These are phyloP conservation scores for Mikania micrantha DNA, from an alignment of 129 eudicot species.

Conservation along the genomic window DNA sequence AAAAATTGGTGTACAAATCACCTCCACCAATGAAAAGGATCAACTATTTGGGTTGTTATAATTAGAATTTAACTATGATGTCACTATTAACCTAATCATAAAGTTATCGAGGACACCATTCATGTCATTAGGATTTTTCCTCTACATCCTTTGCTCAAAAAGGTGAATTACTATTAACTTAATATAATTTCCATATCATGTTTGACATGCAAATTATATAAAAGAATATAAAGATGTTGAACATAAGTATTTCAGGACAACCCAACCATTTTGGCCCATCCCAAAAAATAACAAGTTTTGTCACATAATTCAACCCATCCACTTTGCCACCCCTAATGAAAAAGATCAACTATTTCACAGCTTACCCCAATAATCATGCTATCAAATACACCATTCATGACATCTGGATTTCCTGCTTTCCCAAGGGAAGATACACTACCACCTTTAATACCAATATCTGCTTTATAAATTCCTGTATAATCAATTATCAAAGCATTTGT, in stretches of 20 bases:
- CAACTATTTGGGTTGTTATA: background rate
- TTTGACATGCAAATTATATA: background rate
- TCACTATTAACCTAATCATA: background rate
- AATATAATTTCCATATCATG: background rate
- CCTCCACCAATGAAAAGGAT: background rate
- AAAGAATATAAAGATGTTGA: background rate
- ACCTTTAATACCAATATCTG: constrained; percentile 85
- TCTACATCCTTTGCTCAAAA: too few relatives aligned
- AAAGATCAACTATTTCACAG: background rate
- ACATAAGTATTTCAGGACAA: background rate
- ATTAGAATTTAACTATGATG: background rate
- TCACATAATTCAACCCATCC: background rate
- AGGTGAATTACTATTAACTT: too few relatives aligned
- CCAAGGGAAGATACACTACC: constrained; percentile 71
- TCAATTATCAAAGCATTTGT: constrained; percentile 89
- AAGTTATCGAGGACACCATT: too few relatives aligned
- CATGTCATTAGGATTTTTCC: too few relatives aligned
- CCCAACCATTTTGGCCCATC: background rate
- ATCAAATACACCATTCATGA: constrained; percentile 54
- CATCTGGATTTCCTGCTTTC: constrained; percentile 93
- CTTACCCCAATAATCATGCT: constrained; percentile 81
- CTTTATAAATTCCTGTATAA: constrained; percentile 84
- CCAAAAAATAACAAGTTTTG: background rate
- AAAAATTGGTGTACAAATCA: background rate
- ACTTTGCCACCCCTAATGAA: background rate